A percentile compares a stretch with the other conserved stretches of the same genome.
Conservation (phyloP, 257 asterid species). For the Solanum megistacrolobum region DNA sequence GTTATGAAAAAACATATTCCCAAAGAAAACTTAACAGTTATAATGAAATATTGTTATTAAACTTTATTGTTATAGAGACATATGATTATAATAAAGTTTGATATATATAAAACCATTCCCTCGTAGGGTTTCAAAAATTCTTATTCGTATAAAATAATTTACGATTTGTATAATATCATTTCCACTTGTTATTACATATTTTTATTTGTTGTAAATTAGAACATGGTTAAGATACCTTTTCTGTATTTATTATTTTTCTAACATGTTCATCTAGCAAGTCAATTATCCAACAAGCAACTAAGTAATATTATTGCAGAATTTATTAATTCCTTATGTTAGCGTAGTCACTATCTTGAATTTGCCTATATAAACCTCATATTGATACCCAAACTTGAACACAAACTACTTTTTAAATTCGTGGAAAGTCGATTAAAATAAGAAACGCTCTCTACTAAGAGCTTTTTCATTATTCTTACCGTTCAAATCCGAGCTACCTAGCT, state of each 20-base stretch:
- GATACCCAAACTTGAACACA: neutral
- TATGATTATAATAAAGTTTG: too few relatives aligned
- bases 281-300: neutral
- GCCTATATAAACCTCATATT: neutral
- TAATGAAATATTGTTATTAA: too few relatives aligned
- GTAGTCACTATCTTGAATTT: neutral
- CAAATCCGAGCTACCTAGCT: too few relatives aligned
- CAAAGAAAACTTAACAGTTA: neutral
- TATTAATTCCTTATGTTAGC: neutral
- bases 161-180: neutral
- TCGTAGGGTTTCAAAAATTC: neutral
- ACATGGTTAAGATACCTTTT: neutral
- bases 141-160: too few relatives aligned
- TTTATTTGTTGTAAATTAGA: neutral
- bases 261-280: neutral
- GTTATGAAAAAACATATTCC: too few relatives aligned
- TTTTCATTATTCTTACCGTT: neutral
- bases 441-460: too few relatives aligned
- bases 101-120: neutral
- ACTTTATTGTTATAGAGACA: neutral
- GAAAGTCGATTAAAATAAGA: neutral
- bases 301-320: neutral
- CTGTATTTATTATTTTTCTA: neutral
- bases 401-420: too few relatives aligned
- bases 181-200: neutral